phyloP scores from a whole-genome alignment of 2,329 filamentous ascomycete genomes.

The Calonectria naviculata region DNA sequence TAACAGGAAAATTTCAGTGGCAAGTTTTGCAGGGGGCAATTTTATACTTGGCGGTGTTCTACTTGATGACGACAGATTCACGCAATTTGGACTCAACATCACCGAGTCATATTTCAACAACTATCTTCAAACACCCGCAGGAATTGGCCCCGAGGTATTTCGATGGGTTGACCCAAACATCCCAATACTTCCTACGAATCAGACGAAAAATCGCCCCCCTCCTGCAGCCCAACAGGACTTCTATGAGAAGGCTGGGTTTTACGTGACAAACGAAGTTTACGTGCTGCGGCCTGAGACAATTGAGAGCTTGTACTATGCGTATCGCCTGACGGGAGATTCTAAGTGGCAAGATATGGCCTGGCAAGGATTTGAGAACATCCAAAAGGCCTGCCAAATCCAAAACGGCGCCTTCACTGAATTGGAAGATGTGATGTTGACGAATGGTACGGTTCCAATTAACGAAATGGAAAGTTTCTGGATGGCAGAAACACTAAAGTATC shows the following conservation, averaged over 20 bases:
- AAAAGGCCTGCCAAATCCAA: conserved; percentile 42
- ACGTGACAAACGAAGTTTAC: neutral
- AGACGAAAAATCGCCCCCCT: neutral
- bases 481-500: neutral
- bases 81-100: neutral
- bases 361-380: neutral
- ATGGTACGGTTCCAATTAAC: neutral
- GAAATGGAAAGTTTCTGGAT: conserved; percentile 1
- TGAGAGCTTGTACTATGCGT: neutral
- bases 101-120: neutral
- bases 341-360: conserved; percentile 5
- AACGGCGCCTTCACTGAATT: neutral
- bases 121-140: neutral
- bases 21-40: neutral
- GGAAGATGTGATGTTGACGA: neutral
- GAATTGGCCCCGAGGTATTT: neutral
- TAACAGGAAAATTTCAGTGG: neutral
- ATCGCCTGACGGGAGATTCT: neutral
- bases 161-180: neutral
- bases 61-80: neutral
- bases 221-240: neutral
- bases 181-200: neutral
- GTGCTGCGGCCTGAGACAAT: neutral
- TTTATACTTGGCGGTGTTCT: neutral
- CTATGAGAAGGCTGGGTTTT: neutral